Evolutionary conservation across 257 asterid genomes (phyloP), one percentile per base, ranked within the genome.

Genomic region (Gentiana straminea): DNA sequence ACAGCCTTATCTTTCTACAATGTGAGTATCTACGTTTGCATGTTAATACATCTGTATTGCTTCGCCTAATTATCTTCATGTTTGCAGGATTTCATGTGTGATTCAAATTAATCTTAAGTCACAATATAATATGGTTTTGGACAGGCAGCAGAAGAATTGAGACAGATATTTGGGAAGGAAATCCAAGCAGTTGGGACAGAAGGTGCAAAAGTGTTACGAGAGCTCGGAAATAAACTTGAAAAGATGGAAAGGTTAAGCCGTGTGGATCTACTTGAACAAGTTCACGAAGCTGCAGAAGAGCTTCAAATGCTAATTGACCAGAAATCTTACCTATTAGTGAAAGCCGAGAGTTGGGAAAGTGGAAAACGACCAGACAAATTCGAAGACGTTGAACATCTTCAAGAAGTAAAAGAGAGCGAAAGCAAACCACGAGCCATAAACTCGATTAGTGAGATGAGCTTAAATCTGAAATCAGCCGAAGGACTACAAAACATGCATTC

Each of bases 211-310:
- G 86, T 92, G 64, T 52, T 91, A 57, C 81, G 79, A 13, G 51
- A 35, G 58, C 88, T 91, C 1, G 94, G 97, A 3, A 86, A 85
- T 47, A 87, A 91, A 74, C 90, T 91, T 44, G 94, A 91, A 68
- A 83, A 80, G 75, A 87, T 92, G 99, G 99, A 92, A 63, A 88
- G 79, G 56, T 90, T 88, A 8, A 58, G 77, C 55, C 71, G 85
- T 0, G 81, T 61, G 12, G 79, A 85, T 51, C 51, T 77, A 8
- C 95, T 92, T 35, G 76, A 92, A 0, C 75, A 80, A 58, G 84
- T 92, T 45, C 99, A 88, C 33, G 85, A 81, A 7, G 94, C 97
- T n/a, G 99, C 95, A 0, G 99, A 92, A 75, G 75, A 75, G 76
- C 60, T 92, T 38, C 99, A 92, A 61, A 49, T 92, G 81, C 47